Conservation (phyloP, 306 rosid species). For the Cicer judaicum region DNA sequence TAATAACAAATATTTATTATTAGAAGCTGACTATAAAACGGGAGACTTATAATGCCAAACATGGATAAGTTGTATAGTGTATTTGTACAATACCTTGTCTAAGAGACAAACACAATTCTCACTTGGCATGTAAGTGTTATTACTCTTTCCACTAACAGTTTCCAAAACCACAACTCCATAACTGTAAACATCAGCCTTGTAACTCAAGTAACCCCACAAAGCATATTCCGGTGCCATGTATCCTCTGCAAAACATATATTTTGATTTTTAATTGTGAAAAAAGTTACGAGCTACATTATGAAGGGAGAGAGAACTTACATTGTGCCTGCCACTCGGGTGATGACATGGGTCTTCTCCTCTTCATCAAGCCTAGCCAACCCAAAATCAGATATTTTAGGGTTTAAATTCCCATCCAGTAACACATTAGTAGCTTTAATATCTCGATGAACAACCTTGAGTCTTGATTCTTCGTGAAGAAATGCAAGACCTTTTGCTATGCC, state of each 20-base stretch:
- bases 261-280: conserved; percentile 29
- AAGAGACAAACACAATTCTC: conserved; percentile 65
- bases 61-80: conserved; percentile 39
- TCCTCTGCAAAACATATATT: conserved; percentile 57
- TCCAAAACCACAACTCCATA: conserved; percentile 69
- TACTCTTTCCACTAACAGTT: conserved; percentile 56
- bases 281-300: conserved; percentile 7
- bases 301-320: conserved; percentile 54
- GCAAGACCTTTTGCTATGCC: conserved; percentile 73
- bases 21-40: conserved; percentile 19
- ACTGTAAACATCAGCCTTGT: conserved; percentile 71
- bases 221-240: conserved; percentile 85
- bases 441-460: conserved; percentile 68
- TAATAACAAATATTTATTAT: conserved; percentile 19
- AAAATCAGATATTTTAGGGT: conserved; percentile 72
- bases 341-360: conserved; percentile 65
- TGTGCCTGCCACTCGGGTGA: conserved; percentile 68
- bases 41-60: not conserved
- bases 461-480: conserved; percentile 68
- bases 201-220: conserved; percentile 60
- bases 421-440: conserved; percentile 69
- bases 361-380: conserved; percentile 76
- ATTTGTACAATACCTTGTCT: conserved; percentile 55
- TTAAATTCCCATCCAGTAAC: conserved; percentile 60
- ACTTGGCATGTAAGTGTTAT: conserved; percentile 47